Evolutionary conservation across 345 rosid species (phyloP), one percentile per base, ranked within the genome.

Genomic region (Jatropha curcas): DNA sequence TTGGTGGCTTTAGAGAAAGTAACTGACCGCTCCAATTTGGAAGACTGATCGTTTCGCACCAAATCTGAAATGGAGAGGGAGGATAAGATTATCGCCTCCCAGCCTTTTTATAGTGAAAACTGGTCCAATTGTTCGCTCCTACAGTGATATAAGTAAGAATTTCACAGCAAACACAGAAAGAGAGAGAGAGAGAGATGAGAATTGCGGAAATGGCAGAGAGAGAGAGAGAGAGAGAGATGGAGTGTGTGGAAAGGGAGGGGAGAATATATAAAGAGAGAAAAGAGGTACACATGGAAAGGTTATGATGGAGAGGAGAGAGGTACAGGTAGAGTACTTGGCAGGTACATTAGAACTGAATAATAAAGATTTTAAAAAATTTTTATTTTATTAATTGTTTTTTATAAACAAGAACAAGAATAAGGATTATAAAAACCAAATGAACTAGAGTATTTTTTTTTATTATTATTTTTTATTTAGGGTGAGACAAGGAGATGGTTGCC

Each of bases 321-420:
- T 79, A 79, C 82, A 70, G 75, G 78, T 65, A 65, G 71, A 60
- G 82, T 74, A 79, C 82, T 58, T 74, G 79, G 48, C 58, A 50
- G 66, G 82, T 74, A 79, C 82, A 70, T 37, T 65, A 50, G 8
- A 2, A 53, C 41, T 65, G 65, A 62, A 50, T 46, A n/a, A n/a
- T 19, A n/a, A 65, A 6, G 20, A 25, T 61, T 61, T 61, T 19
- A 0, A 6, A n/a, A n/a, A n/a, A 35, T 61, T 61, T 61, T 34
- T 8, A 20, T 20, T 61, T 45, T 17, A 39, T 57, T 20, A 4
- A n/a, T 22, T 30, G 16, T 45, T 14, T 17, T 60, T 33, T 33
- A 14, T 22, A 19, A 10, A 60, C 24, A 19, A 24, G 34, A 10
- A 19, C 1, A n/a, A 20, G 22, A 22, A 8, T 4, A n/a, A 4